Conservation (phyloP, 2,329 filamentous ascomycete species). For the Pseudofabraea citricarpa region DNA sequence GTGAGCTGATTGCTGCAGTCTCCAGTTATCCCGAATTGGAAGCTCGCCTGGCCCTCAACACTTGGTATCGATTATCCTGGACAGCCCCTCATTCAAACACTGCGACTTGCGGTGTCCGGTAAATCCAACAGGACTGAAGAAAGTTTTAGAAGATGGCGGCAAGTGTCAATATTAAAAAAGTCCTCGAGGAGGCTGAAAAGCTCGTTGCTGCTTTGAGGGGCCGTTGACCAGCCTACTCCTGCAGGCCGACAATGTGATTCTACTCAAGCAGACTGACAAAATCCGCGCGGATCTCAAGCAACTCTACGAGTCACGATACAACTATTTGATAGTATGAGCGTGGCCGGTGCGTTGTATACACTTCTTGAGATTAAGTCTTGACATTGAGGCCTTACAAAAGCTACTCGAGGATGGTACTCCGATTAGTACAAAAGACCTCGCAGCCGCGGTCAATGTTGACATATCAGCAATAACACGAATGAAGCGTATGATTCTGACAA, state of each 20-base stretch:
- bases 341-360: slow-evolving; percentile 15
- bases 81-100: not conserved
- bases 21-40: not conserved
- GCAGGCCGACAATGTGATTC: slow-evolving; percentile 11
- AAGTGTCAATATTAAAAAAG: slow-evolving; percentile 2
- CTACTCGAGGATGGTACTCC: slow-evolving; percentile 8
- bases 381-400: slow-evolving; percentile 14
- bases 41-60: not conserved
- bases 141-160: not conserved
- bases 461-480: slow-evolving; percentile 27
- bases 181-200: slow-evolving; percentile 7
- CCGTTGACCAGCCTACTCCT: too few species aligned
- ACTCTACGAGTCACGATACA: slow-evolving; percentile 17
- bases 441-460: slow-evolving; percentile 22
- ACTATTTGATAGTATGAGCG: slow-evolving; percentile 18
- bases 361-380: slow-evolving; percentile 14
- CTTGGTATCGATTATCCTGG: not conserved
- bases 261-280: slow-evolving; percentile 15
- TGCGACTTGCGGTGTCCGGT: too few species aligned
- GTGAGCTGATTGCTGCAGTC: not conserved
- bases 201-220: slow-evolving; percentile 14
- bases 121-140: not conserved
- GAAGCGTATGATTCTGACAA: slow-evolving; percentile 26
- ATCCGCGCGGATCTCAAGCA: slow-evolving; percentile 16
- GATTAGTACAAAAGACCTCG: slow-evolving; percentile 17